A percentile compares a stretch with the other conserved stretches of the same genome.
Evolutionary conservation across 306 rosid genomes (phyloP).

Genomic region (Vicia faba): DNA sequence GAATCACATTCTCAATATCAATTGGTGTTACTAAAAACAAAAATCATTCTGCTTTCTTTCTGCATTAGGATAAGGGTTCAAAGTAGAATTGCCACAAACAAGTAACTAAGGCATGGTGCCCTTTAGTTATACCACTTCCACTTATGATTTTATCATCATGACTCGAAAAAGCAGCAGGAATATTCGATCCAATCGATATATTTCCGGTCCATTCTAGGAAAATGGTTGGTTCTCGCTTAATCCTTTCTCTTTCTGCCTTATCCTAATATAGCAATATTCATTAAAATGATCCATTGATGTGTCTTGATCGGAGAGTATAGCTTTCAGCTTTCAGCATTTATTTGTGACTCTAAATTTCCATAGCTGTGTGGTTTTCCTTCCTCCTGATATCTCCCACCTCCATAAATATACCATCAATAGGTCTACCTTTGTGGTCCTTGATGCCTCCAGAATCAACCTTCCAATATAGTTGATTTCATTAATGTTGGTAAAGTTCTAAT

Average conservation of each 20-base stretch:
- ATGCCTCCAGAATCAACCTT: conserved; percentile 19
- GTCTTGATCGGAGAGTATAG: conserved; percentile 7
- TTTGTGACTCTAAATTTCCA: neutral
- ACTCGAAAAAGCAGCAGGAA: conserved; percentile 31
- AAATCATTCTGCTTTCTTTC: conserved; percentile 29
- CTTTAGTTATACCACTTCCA: conserved; percentile 21
- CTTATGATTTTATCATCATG: conserved; percentile 33
- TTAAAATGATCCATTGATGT: conserved; percentile 9
- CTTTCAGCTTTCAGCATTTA: conserved; percentile 31
- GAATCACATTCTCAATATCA: neutral
- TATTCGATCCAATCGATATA: conserved; percentile 31
- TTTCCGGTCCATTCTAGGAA: conserved; percentile 31
- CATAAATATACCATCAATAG: conserved; percentile 8
- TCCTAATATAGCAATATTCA: conserved; percentile 31
- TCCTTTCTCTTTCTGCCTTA: conserved; percentile 31
- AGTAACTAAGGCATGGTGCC: neutral
- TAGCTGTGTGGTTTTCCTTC: conserved; percentile 36
- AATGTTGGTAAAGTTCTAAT: conserved; percentile 5
- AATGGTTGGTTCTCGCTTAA: conserved; percentile 31
- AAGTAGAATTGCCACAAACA: conserved; percentile 11
- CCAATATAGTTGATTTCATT: conserved; percentile 13
- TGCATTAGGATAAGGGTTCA: conserved; percentile 32
- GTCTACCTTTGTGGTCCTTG: conserved; percentile 36
- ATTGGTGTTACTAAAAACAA: neutral
- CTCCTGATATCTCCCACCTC: conserved; percentile 27